phyloP scores from a whole-genome alignment of 2,329 filamentous ascomycete genomes.

The Fusarium sp. region DNA sequence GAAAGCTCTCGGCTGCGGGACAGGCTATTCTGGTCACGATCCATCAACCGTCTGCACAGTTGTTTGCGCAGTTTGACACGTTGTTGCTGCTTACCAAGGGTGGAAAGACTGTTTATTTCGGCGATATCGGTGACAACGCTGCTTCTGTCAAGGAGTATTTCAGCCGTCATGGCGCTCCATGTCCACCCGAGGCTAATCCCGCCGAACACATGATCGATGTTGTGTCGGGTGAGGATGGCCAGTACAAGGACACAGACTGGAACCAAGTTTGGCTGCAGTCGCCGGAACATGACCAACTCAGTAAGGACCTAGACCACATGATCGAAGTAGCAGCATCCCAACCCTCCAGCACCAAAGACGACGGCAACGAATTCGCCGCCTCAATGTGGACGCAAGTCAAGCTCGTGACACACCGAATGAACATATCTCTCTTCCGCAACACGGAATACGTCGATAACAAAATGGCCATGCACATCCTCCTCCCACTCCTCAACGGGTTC shows the following conservation, averaged over 20 bases:
- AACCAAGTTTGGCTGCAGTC: slow-evolving; percentile 75
- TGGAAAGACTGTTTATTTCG: slow-evolving; percentile 72
- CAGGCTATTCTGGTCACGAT: slow-evolving; percentile 75
- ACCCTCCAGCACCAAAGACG: slow-evolving; percentile 50
- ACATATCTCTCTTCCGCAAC: slow-evolving; percentile 70
- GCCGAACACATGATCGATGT: slow-evolving; percentile 78
- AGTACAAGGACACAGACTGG: slow-evolving; percentile 61
- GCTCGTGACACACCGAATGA: slow-evolving; percentile 69
- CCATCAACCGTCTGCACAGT: slow-evolving; percentile 71
- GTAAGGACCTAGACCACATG: slow-evolving; percentile 69
- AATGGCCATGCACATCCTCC: slow-evolving; percentile 61
- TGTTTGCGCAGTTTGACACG: slow-evolving; percentile 72
- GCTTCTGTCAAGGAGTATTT: slow-evolving; percentile 69
- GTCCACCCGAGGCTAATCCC: slow-evolving; percentile 69
- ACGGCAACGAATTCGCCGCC: slow-evolving; percentile 75
- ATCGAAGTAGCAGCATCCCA: slow-evolving; percentile 60
- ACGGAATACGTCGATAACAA: slow-evolving; percentile 73
- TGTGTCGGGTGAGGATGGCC: slow-evolving; percentile 56
- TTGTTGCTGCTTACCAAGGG: slow-evolving; percentile 69
- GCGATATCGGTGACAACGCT: slow-evolving; percentile 66
- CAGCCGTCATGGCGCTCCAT: slow-evolving; percentile 68
- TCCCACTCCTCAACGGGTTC: slow-evolving; percentile 67
- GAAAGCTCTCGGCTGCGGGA: slow-evolving; percentile 71
- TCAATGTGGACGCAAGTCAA: slow-evolving; percentile 69
- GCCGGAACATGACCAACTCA: slow-evolving; percentile 62